Base-by-base conservation (phyloP, 2,329 filamentous ascomycete genomes). In the Ceratocystiopsis sp. region DNA sequence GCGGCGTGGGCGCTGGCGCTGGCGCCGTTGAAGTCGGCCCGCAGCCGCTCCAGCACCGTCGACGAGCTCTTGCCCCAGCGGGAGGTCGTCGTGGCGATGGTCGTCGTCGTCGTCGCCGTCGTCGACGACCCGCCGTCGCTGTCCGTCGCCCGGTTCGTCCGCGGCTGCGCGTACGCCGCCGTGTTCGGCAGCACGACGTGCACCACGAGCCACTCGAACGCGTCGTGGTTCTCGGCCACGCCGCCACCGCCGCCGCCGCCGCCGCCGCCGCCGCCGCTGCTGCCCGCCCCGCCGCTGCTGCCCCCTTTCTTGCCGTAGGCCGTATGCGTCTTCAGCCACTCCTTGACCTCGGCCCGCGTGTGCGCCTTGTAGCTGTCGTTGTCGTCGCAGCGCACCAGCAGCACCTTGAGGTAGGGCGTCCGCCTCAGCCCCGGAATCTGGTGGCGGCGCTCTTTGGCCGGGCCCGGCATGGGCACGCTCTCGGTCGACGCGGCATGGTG, bases 341-440 rank as follows among this genome's bases (percentile, higher is more conserved):
- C 87, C 41, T 84, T 75, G 34, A 98, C 69, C 51, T 84, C 75
- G 53, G 83, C 77, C 41, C 86, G 73, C 8, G 84, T 78, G 13
- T 75, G 75, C 2, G 74, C 67, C 61, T 94, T 96, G 68, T 98
- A 98, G 10, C 77, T 77, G 40, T 98, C 93, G 54, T 86, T 93
- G 57, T 98, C 91, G 62, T 96, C 91, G 62, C 91, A 96, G 55
- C 87, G 75, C 42, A 98, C 71, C 2, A 98, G 65, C 45, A 87
- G 80, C 8, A 98, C 65, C 59, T 94, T 96, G 46, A 98, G 68
- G 59, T 98, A 98, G 1, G 93, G 86, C 1, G 89, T 96, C 48
- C 84, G 83, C 35, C 89, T 80, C 44, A 98, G 64, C 4, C 91
- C 93, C 1, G 91, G 91, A 43, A 98, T 96, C 57, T 98, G 91